Conservation (phyloP, 2,329 filamentous ascomycete genomes). For the Calonectria pteridis region DNA sequence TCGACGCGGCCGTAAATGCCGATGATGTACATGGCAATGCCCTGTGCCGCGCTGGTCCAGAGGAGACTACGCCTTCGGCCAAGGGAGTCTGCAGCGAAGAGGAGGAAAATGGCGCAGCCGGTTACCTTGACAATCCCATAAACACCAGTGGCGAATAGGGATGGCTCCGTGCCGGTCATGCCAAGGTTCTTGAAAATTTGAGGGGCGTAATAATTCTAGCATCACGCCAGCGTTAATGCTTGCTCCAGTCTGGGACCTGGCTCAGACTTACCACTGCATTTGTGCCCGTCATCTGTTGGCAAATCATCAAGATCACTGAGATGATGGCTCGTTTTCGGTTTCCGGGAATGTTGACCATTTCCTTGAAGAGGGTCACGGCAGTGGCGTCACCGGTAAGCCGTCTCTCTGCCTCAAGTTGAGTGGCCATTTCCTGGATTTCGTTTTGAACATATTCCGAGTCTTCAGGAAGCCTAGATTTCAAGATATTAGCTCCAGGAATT, state of each 20-base stretch:
- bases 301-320: constrained; percentile 72
- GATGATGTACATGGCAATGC: constrained; percentile 75
- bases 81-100: constrained; percentile 77
- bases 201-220: constrained; percentile 74
- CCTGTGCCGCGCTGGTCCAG: constrained; percentile 74
- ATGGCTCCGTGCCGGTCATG: constrained; percentile 65
- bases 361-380: constrained; percentile 70
- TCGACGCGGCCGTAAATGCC: constrained; percentile 76
- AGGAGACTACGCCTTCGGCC: constrained; percentile 72
- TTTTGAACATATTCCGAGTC: constrained; percentile 67
- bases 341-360: constrained; percentile 71
- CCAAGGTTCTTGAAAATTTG: constrained; percentile 77
- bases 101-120: constrained; percentile 72
- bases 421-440: constrained; percentile 71
- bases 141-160: constrained; percentile 79
- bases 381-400: constrained; percentile 66
- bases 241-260: not conserved
- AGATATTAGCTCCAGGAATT: constrained; percentile 4
- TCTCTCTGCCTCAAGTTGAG: constrained; percentile 73
- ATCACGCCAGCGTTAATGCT: not conserved
- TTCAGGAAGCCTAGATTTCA: constrained; percentile 58
- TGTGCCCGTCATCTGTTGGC: constrained; percentile 79
- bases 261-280: constrained; percentile 47
- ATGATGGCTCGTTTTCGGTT: constrained; percentile 76
- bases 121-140: constrained; percentile 80